Base-by-base conservation (phyloP, 352 stramenopile species). In the Pythium sukuiense region DNA sequence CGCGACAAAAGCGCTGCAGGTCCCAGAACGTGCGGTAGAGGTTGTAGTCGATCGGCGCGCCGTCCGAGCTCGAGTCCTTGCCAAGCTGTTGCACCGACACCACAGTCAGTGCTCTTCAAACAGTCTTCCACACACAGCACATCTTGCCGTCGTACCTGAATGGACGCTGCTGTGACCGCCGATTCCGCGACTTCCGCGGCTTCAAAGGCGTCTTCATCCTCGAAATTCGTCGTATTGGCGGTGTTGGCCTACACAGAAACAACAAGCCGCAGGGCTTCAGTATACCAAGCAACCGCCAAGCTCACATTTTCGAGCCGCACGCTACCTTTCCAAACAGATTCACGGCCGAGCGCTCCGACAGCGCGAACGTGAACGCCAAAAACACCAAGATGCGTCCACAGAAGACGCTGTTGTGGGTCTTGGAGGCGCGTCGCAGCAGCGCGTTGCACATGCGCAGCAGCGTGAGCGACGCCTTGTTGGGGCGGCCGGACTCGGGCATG, bases 1-100 rank as follows among this genome's bases (percentile, higher is more conserved):
- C 80, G 13, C 87, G 80, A 57, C 93, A 95, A 64, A 92, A 95
- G 13, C 87, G 80, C 70, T 97, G 91, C 11, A 97, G 76, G 18
- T 90, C 78, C 91, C 91, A 97, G 67, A 97, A 97, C 32, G 87
- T 93, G 46, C 83, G 79, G 71, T 97, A 97, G 55, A 97, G 67
- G 37, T 92, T 92, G 74, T 97, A 97, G 65, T 97, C 86, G 43
- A 97, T 90, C 12, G 85, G 85, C 0, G 75, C 74, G 1, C 74
- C 73, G 35, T 89, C 82, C 1, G 63, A 29, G 6, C 53, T 73
- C 33, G 76, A 65, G 29, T 87, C 70, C 48, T 71, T 81, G 41
- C 89, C 79, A 52, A 87, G 77, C 79, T 90, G 61, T 35, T 35
- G 14, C 67, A 16, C 74, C 20, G 20, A 24, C 20, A 24, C 20